Evolutionary conservation across 2,329 filamentous ascomycete genomes (phyloP).

Genomic region (Harringtonia lauricola): DNA sequence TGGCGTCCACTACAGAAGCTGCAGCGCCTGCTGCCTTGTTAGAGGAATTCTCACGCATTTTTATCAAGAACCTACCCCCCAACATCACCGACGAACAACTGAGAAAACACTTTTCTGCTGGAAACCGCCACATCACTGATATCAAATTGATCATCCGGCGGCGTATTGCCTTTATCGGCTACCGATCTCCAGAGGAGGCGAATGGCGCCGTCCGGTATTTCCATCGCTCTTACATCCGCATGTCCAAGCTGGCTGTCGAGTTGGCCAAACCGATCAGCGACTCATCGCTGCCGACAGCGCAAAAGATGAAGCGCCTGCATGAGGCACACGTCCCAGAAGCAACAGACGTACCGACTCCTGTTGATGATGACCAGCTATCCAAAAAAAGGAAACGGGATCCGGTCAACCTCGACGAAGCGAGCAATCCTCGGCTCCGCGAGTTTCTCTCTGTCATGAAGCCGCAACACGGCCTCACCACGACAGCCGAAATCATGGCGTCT

Average conservation of each 20-base stretch:
- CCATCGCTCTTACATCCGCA: conserved; percentile 87
- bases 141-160: conserved; percentile 82
- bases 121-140: conserved; percentile 72
- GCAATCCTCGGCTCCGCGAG: conserved; percentile 75
- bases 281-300: conserved; percentile 21
- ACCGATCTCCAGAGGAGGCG: conserved; percentile 73
- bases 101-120: conserved; percentile 71
- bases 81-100: conserved; percentile 77
- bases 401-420: conserved; percentile 37
- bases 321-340: neutral
- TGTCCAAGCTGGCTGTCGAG: conserved; percentile 89
- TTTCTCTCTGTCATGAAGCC: conserved; percentile 75
- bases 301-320: conserved; percentile 7
- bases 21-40: neutral
- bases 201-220: conserved; percentile 83
- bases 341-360: neutral
- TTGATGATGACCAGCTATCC: conserved; percentile 14
- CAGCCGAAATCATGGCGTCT: conserved; percentile 8
- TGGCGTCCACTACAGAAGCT: neutral
- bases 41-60: conserved; percentile 54
- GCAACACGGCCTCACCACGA: conserved; percentile 23
- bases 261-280: conserved; percentile 59
- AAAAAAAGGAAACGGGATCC: conserved; percentile 62
- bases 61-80: conserved; percentile 78
- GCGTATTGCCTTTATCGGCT: conserved; percentile 92